Evolutionary conservation across 768 basidiomycete species (phyloP), one percentile per base, ranked within the genome.

Genomic region (Mycena rosella): DNA sequence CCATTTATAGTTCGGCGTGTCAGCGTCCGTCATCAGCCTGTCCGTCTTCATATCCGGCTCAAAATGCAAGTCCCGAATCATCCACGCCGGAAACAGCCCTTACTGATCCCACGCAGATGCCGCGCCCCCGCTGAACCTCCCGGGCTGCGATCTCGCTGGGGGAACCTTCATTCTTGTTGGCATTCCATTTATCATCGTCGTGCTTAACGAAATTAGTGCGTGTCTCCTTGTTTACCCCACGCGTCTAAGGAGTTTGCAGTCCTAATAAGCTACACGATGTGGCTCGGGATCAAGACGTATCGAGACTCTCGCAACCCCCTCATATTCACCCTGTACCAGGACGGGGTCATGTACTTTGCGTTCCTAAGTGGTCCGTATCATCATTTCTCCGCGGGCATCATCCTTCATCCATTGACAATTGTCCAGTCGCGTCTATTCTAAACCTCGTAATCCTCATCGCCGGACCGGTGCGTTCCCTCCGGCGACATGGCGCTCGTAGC

Each of bases 311-410:
- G 4, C 14, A 66, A 42, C 32, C 60, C 60, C 5, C 18, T 70
- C 20, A n/a, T 70, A 26, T n/a, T 17, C 11, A 66, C 69, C 1
- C 44, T 70, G 17, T 65, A 57, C 49, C 69, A 56, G 5, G 69
- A 70, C 45, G 69, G 69, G 1, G 40, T 70, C 20, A 47, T n/a
- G 6, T 70, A 70, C 45, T 70, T 47, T 22, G 26, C 62, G 6
- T 58, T 65, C n/a, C 30, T 64, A 0, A 52, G 18, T 52, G 3
- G 62, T 64, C 26, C 26, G 67, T 48, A 2, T 14, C n/a, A 13
- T 48, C 10, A 15, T 26, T 4, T 15, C 17, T 18, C 14, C 11
- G 17, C 14, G 9, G 38, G 9, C 38, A 8, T 40, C 38, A n/a
- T 34, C 32, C 5, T 34, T 34, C 32, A 34, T 15, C 14, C 17